Evolutionary conservation across 768 basidiomycete species (phyloP), one percentile per base, ranked within the genome.

Genomic region (Hericium erinaceus): DNA sequence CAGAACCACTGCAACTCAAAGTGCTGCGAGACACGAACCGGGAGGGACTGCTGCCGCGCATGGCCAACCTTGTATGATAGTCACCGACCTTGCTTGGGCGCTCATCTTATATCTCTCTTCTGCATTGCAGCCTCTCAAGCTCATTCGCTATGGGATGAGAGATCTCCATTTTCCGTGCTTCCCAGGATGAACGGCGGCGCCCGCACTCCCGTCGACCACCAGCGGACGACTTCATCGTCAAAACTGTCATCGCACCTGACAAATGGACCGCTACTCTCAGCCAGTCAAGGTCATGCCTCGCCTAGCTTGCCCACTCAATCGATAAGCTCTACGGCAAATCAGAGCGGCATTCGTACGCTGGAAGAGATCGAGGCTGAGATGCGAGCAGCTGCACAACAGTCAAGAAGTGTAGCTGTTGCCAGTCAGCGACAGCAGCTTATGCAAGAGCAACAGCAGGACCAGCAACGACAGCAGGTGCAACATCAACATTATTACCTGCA

Each of bases 291-390:
- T 55, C 22, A 55, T 52, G 37, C 51, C 46, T 53, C 60, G 22
- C 52, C 58, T 26, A 39, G 62, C 41, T 18, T 56, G n/a, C 24
- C 60, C 33, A 52, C 52, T 24, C 74, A 74, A 44, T 66, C 65
- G 5, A 76, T 76, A 26, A 46, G 48, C 12, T 55, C 62, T 18
- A 41, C 10, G 16, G 28, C 33, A 39, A 54, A 40, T 18, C 54
- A 55, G 26, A 55, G 56, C 6, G 57, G 53, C 8, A 54, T 48
- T 53, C 60, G 83, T 18, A 91, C 89, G 0, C 67, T 92, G 26
- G 84, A 89, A 62, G 91, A 93, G 62, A 85, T 93, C 58, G 91
- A 93, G 65, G 80, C 83, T 3, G 91, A 93, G 69, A 89, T 92
- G 87, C 77, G 78, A n/a, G 77, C 78, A 7, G 78, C 76, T 22